Conservation (phyloP, 805 yeast genomes). For the Torulaspora maleeae region DNA sequence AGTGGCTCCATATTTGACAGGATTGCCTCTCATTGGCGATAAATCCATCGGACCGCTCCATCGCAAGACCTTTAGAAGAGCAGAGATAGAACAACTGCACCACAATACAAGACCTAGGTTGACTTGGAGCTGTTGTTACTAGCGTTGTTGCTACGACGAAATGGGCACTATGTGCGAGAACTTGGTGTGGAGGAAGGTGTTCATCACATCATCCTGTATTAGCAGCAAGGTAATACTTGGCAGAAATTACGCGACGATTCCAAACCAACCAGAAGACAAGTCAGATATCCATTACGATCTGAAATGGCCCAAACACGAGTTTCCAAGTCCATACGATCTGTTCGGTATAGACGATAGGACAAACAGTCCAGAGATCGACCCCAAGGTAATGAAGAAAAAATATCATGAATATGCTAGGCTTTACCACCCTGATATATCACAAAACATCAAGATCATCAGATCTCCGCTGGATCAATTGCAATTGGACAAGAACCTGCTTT, state of each 20-base stretch:
- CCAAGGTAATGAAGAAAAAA: slow-evolving; percentile 41
- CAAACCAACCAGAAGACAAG: background rate
- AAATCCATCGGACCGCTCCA: too few relatives aligned
- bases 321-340: slow-evolving; percentile 70
- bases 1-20: too few relatives aligned
- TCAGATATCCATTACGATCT: slow-evolving; percentile 13
- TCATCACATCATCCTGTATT: background rate
- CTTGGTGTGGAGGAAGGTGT: background rate
- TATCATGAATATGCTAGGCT: slow-evolving; percentile 62
- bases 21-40: too few relatives aligned
- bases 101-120: too few relatives aligned
- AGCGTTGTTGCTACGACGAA: background rate
- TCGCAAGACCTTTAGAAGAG: too few relatives aligned
- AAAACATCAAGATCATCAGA: slow-evolving; percentile 26
- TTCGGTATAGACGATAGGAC: slow-evolving; percentile 39
- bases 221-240: background rate
- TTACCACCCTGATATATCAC: slow-evolving; percentile 73
- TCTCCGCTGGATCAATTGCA: slow-evolving; percentile 9
- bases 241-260: slow-evolving; percentile 3
- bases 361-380: slow-evolving; percentile 33
- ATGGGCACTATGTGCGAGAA: background rate
- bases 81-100: too few relatives aligned
- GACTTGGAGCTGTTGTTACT: too few relatives aligned
- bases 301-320: slow-evolving; percentile 53
- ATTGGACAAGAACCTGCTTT: slow-evolving; percentile 13